Evolutionary conservation across 1,284 basidiomycete genomes (phyloP).

Genomic region (Melampsora americana): DNA sequence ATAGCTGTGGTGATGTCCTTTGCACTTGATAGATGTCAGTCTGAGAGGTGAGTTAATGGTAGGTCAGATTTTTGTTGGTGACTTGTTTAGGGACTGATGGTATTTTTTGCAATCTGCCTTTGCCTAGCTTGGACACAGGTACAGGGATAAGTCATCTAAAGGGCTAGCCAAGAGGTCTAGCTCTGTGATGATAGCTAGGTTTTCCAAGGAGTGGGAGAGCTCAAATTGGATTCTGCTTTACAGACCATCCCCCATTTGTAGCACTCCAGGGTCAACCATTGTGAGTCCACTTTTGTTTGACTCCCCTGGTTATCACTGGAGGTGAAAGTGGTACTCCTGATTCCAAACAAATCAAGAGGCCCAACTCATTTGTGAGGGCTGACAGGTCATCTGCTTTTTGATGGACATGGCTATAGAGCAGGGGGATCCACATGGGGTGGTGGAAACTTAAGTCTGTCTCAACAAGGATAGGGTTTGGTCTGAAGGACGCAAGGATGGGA

Average conservation of each 20-base stretch:
- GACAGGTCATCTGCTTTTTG: background rate
- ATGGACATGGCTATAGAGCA: background rate
- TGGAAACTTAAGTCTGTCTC: background rate
- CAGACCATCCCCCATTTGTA: background rate
- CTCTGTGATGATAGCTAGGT: background rate
- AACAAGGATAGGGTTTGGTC: background rate
- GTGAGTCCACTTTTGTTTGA: background rate
- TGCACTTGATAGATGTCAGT: too few relatives aligned
- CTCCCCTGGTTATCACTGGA: background rate
- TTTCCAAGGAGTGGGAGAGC: background rate
- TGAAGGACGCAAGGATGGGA: background rate
- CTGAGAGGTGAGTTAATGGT: too few relatives aligned
- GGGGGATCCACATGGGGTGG: conserved; percentile 3
- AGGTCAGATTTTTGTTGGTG: too few relatives aligned
- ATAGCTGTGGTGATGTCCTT: background rate
- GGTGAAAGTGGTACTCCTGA: background rate
- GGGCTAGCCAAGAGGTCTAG: background rate
- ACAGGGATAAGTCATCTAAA: too few relatives aligned
- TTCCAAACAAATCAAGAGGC: background rate
- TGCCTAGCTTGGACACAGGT: too few relatives aligned
- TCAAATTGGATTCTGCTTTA: background rate
- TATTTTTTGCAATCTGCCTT: too few relatives aligned
- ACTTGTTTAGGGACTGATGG: too few relatives aligned
- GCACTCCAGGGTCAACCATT: background rate
- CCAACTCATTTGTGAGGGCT: background rate